phyloP scores from a whole-genome alignment of 2,329 filamentous ascomycete genomes.

The Paradendryphiella salina region DNA sequence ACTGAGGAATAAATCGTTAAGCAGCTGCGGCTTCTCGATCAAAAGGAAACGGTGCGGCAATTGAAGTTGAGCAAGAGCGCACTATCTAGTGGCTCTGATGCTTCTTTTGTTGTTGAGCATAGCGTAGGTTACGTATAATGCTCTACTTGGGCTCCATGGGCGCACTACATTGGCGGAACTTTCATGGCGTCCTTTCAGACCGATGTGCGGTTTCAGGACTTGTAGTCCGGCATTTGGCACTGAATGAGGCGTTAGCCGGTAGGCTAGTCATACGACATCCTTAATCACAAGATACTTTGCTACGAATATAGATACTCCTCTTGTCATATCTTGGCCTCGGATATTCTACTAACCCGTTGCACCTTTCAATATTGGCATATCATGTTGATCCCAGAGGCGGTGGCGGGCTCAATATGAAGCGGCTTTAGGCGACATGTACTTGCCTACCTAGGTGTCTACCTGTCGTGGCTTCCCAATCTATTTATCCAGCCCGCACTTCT shows the following conservation, averaged over 20 bases:
- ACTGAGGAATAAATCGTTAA: constrained; percentile 62
- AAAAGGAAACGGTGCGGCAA: not conserved
- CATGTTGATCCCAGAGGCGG: not conserved
- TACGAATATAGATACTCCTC: not conserved
- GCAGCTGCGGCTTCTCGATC: not conserved
- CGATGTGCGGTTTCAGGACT: not conserved
- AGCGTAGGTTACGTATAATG: not conserved
- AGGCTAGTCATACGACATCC: not conserved
- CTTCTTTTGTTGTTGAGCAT: not conserved
- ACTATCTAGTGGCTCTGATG: too few species aligned
- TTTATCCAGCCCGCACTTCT: constrained; percentile 12
- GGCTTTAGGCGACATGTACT: not conserved
- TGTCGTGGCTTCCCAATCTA: constrained; percentile 8
- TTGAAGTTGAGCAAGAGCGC: not conserved
- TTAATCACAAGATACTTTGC: not conserved
- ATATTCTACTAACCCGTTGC: not conserved
- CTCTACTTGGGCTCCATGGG: not conserved
- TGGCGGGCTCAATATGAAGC: not conserved
- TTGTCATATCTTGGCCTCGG: not conserved
- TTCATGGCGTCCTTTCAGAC: not conserved
- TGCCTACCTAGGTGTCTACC: not conserved
- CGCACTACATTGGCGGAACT: not conserved
- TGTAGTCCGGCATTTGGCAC: not conserved
- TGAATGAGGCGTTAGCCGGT: not conserved
- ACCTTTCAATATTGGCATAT: not conserved